Base-by-base conservation (phyloP, 2,329 filamentous ascomycete genomes). In the Daldinia sp. region DNA sequence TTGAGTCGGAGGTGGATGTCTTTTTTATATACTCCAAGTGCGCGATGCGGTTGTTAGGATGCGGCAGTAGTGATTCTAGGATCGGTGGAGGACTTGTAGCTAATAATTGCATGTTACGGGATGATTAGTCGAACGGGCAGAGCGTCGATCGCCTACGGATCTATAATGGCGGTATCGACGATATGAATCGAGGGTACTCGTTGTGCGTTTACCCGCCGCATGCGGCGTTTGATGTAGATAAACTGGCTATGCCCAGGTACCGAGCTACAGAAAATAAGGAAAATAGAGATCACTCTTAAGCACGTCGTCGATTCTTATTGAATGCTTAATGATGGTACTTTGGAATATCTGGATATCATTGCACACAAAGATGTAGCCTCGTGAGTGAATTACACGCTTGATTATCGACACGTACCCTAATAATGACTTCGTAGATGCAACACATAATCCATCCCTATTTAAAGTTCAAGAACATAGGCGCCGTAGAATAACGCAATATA, bases 181-280 rank as follows among this genome's bases (percentile, higher is more conserved):
- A 25, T 37, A 41, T n/a, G 54, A 54, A 37, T n/a, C n/a, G 21
- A 23, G 45, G 21, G 39, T 21, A 48, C 35, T 17, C 54, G 43
- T 34, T 47, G 35, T 35, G 19, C 21, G 29, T 32, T 30, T 37
- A 43, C 23, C 52, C 9, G n/a, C 17, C 15, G 30, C 8, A 43
- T 53, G 32, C 25, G 39, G 39, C 23, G 47, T 25, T 27, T n/a
- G 32, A 25, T 43, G 32, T 62, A 62, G 25, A 43, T 39, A 52
- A 45, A 13, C 4, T 48, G 11, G 58, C 23, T 48, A 51, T 34
- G 9, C 45, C 43, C 58, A 54, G 19, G n/a, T 48, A 13, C 25
- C 27, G 23, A 56, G 51, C 39, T 60, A 37, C 39, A 56, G 35
- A 59, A 48, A 45, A 43, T 51, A 25, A 27, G 10, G 47, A 45